Percentiles rank a stretch among this genome's conserved stretches.
Conservation (phyloP, 2,329 filamentous ascomycete genomes). For the Aspergillus thermomutatus region DNA sequence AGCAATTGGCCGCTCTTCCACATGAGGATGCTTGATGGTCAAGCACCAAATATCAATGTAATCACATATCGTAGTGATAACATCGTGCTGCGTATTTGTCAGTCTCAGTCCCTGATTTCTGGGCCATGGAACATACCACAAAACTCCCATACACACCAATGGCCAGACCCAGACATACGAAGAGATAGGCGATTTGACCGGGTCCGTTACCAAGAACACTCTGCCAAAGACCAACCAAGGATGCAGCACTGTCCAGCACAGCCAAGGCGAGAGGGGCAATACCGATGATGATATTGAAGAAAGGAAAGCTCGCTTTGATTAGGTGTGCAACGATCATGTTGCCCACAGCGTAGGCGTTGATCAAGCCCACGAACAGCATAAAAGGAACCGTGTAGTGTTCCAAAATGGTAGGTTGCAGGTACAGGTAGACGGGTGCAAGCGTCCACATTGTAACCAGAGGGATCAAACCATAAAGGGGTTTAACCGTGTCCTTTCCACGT, state of each 20-base stretch:
- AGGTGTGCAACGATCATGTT: conserved; percentile 95
- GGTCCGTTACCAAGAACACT: conserved; percentile 69
- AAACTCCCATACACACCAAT: conserved; percentile 96
- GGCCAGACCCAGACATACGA: conserved; percentile 77
- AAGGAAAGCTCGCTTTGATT: conserved; percentile 82
- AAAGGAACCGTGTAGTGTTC: conserved; percentile 84
- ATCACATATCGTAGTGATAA: conserved; percentile 96
- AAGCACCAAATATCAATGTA: conserved; percentile 98
- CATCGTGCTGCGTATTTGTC: conserved; percentile 60
- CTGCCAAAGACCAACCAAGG: conserved; percentile 65
- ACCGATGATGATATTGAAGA: conserved; percentile 70
- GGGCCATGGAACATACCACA: conserved; percentile 53
- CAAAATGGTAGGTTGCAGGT: conserved; percentile 79
- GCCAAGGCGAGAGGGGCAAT: conserved; percentile 72
- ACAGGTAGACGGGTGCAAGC: conserved; percentile 73
- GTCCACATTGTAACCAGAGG: conserved; percentile 79
- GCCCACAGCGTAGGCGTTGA: conserved; percentile 93
- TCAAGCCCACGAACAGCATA: conserved; percentile 77
- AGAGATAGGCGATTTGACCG: conserved; percentile 92
- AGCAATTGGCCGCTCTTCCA: conserved; percentile 35
- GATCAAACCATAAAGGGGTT: conserved; percentile 71
- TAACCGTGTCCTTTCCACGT: conserved; percentile 65
- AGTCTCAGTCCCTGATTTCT: not conserved
- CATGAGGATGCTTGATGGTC: conserved; percentile 82
- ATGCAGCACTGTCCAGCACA: conserved; percentile 76